Conservation (phyloP, 2,329 filamentous ascomycete genomes). For the Fusarium sp. region DNA sequence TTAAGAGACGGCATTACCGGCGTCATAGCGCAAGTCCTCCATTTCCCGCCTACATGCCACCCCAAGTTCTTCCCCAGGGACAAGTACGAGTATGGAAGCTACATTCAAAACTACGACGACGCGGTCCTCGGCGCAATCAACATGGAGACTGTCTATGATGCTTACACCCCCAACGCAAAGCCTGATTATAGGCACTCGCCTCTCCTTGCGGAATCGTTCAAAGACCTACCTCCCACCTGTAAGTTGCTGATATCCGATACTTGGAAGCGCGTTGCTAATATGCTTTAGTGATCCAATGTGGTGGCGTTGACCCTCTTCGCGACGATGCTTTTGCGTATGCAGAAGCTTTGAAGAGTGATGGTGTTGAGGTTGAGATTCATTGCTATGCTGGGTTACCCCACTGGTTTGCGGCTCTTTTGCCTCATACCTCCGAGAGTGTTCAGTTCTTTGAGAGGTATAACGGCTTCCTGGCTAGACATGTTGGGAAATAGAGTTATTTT, state of each 20-base stretch:
- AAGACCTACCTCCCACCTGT: conserved; percentile 39
- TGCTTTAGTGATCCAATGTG: conserved; percentile 37
- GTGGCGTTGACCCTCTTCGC: conserved; percentile 36
- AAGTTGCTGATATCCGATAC: neutral
- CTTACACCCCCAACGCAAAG: conserved; percentile 13
- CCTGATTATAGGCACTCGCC: conserved; percentile 43
- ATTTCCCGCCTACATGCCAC: conserved; percentile 43
- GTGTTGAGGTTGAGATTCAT: conserved; percentile 33
- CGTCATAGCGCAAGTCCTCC: conserved; percentile 40
- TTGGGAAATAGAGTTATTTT: too few relatives aligned
- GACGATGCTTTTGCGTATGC: conserved; percentile 43
- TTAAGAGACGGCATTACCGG: conserved; percentile 31
- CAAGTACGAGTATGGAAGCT: conserved; percentile 45
- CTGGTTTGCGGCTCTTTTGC: conserved; percentile 33
- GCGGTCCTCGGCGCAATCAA: conserved; percentile 15
- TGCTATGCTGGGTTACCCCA: conserved; percentile 44
- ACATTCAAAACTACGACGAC: conserved; percentile 37
- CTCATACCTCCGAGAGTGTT: neutral
- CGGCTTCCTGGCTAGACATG: conserved; percentile 6
- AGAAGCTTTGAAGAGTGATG: conserved; percentile 28
- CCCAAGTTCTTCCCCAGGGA: conserved; percentile 42
- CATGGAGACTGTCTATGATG: conserved; percentile 33
- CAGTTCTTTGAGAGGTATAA: conserved; percentile 30
- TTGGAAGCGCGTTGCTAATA: accelerated
- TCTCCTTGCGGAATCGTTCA: conserved; percentile 32